Percentiles rank a stretch among this genome's conserved stretches.
Evolutionary conservation across 2,329 filamentous ascomycete species (phyloP).

Genomic region (Cladosporium colombiae): DNA sequence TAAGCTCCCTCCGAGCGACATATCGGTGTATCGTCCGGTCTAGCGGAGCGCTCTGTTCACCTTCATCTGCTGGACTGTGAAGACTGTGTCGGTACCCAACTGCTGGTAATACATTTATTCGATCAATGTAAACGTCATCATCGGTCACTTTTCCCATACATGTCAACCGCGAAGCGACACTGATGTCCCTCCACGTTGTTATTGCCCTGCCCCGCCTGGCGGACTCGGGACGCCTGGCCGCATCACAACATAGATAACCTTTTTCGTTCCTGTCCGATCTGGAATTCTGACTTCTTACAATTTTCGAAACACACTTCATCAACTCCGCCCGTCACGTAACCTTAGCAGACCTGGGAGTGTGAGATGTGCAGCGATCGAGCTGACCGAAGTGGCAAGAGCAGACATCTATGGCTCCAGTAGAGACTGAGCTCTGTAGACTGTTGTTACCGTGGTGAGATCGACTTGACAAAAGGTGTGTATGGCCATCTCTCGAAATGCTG

Average conservation of each 20-base stretch:
- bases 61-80: neutral
- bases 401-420: neutral
- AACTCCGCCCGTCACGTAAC: neutral
- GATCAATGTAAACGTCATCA: neutral
- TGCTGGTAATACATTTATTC: neutral
- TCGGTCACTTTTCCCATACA: neutral
- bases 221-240: neutral
- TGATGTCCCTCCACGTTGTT: neutral
- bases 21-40: neutral
- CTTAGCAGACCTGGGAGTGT: neutral
- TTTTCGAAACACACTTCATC: neutral
- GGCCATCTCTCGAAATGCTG: neutral
- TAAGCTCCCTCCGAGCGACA: neutral
- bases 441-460: neutral
- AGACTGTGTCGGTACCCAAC: slow-evolving; percentile 2
- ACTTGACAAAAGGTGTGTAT: neutral
- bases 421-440: neutral
- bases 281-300: neutral
- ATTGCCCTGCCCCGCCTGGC: neutral
- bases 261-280: neutral
- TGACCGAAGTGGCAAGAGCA: neutral
- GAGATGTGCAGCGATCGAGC: neutral
- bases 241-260: neutral
- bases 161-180: neutral
- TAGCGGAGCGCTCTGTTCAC: neutral